Conservation (phyloP, 208 protist species). For the Herpetomonas samuelpessoai region DNA sequence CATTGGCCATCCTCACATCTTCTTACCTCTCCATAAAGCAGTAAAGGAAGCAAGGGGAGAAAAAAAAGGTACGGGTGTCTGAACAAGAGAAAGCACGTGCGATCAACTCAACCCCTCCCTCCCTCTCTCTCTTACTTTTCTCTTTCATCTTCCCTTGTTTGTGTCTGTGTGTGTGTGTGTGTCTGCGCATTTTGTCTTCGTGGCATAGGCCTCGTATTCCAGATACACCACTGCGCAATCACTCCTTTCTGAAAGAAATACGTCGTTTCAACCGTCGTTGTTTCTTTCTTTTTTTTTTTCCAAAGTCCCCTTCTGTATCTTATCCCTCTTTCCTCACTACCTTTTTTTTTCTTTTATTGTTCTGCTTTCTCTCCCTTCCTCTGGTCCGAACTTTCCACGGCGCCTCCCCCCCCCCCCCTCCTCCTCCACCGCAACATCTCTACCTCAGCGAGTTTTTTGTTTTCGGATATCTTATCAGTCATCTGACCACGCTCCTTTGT, state of each 20-base stretch:
- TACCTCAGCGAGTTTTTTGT: background rate
- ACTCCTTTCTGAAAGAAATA: constrained; percentile 1
- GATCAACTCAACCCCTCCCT: too few species aligned
- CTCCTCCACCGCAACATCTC: background rate
- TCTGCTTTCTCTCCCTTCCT: background rate
- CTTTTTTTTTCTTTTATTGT: constrained; percentile 5
- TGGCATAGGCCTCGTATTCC: too few species aligned
- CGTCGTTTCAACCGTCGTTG: too few species aligned
- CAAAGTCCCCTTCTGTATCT: background rate
- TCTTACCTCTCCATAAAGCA: too few species aligned
- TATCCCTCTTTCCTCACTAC: constrained; percentile 2
- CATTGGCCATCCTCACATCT: too few species aligned
- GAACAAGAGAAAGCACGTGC: too few species aligned
- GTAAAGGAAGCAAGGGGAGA: too few species aligned
- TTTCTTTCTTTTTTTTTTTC: constrained; percentile 3
- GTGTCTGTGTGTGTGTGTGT: constrained; percentile 10
- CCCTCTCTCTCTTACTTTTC: too few species aligned
- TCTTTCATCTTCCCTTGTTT: constrained; percentile 6
- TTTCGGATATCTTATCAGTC: constrained; percentile 1
- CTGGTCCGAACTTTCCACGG: background rate
- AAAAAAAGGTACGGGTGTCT: too few species aligned
- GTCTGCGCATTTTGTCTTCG: background rate
- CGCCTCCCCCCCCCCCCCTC: background rate
- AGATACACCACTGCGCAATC: too few species aligned
- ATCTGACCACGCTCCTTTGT: background rate